Evolutionary conservation across 345 rosid species (phyloP).

Genomic region (Pseudoturritis turrita): DNA sequence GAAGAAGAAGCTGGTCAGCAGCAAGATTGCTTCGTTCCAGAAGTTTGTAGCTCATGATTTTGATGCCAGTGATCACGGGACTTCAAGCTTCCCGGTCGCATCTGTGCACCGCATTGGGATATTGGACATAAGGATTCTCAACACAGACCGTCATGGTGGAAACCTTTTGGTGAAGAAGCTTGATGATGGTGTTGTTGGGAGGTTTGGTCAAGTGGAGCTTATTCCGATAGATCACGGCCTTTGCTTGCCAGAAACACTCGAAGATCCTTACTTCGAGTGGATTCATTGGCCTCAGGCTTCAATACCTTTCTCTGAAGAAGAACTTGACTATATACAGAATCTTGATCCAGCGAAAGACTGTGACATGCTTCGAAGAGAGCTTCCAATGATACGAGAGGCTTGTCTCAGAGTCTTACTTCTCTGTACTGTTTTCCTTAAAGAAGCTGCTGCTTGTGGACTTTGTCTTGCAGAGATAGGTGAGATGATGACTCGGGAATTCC

Average conservation of each 20-base stretch:
- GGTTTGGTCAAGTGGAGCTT: slow-evolving; percentile 56
- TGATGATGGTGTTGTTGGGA: slow-evolving; percentile 37
- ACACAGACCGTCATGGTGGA: slow-evolving; percentile 76
- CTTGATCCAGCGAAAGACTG: slow-evolving; percentile 47
- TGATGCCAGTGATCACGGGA: slow-evolving; percentile 72
- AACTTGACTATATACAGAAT: slow-evolving; percentile 49
- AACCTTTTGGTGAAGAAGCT: slow-evolving; percentile 61
- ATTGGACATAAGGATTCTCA: slow-evolving; percentile 60
- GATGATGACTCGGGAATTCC: slow-evolving; percentile 63
- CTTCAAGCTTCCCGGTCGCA: slow-evolving; percentile 64
- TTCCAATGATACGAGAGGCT: slow-evolving; percentile 63
- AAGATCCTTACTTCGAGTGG: slow-evolving; percentile 74
- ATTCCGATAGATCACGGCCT: slow-evolving; percentile 70
- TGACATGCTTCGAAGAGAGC: slow-evolving; percentile 49
- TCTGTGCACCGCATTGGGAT: slow-evolving; percentile 68
- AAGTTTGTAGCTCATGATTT: slow-evolving; percentile 69
- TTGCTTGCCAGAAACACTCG: slow-evolving; percentile 62
- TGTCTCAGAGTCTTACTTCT: slow-evolving; percentile 50
- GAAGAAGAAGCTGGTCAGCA: slow-evolving; percentile 39
- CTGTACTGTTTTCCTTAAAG: slow-evolving; percentile 57
- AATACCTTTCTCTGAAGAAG: slow-evolving; percentile 67
- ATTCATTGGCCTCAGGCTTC: slow-evolving; percentile 76
- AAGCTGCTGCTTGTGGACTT: slow-evolving; percentile 47
- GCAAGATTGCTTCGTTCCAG: slow-evolving; percentile 79
- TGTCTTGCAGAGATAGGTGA: slow-evolving; percentile 50